Evolutionary conservation across 192 early-diverging fungal species (phyloP), one percentile per base, ranked within the genome.

Genomic region (Coemansia sp.): DNA sequence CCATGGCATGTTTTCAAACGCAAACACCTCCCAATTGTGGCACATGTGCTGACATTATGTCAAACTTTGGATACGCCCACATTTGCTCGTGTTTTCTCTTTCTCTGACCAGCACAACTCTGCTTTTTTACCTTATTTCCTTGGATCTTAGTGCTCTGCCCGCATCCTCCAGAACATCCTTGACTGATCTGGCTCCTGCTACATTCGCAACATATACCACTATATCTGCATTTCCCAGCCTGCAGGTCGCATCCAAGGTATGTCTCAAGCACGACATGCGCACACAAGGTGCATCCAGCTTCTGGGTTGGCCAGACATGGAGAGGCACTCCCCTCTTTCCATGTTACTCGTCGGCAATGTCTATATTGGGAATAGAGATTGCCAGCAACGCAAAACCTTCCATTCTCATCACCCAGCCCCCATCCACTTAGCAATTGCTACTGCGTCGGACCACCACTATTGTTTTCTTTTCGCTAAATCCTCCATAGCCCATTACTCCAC

Each of bases 311-410:
- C 43, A 17, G 14, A 17, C 14, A 47, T 47, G 12, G 43, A 35
- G 32, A 35, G 6, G 7, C 32, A 35, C 32, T 9, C 32, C 27
- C 2, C 15, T 12, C 43, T 12, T 17, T 47, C n/a, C 43, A 47
- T 47, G 43, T 47, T 47, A 47, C 43, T 61, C 9, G 65, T 57
- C 54, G 8, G 48, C 59, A 27, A 32, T 62, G 32, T 56, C 66
- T 54, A 68, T 68, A 62, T 57, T 57, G 59, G 54, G 60, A 60
- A 68, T 68, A 15, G 23, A 43, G 43, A 68, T 68, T 62, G 38
- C 66, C 66, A 51, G n/a, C 49, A 38, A 48, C 27, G 35, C 55
- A 51, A 17, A 23, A 43, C 48, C 49, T 39, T 52, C 48, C 60
- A 49, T 49, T 63, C 51, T 41, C 61, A 63, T 39, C 55, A 52